Evolutionary conservation across 2,329 filamentous ascomycete species (phyloP).

Genomic region (Calonectria pteridis): DNA sequence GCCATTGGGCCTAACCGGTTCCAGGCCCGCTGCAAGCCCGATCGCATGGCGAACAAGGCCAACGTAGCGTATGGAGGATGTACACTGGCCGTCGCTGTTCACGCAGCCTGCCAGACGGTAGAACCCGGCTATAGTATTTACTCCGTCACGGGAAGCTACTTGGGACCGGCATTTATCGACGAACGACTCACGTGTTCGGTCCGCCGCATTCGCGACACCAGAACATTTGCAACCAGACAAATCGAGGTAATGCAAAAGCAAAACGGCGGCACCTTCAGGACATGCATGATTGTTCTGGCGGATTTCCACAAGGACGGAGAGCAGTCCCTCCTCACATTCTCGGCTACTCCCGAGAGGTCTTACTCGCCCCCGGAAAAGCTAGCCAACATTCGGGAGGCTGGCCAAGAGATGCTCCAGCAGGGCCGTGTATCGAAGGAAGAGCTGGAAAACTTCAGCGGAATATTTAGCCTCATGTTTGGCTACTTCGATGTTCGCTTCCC

Average conservation of each 20-base stretch:
- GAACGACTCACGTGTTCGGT: neutral
- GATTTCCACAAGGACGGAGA: constrained; percentile 1
- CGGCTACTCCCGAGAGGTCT: neutral
- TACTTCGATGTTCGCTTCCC: neutral
- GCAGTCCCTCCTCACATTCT: neutral
- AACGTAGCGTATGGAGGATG: neutral
- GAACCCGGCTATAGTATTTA: neutral
- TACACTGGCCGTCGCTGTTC: neutral
- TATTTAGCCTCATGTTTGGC: neutral
- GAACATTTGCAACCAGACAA: neutral
- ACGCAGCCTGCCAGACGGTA: neutral
- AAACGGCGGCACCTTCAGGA: neutral
- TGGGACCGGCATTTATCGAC: neutral
- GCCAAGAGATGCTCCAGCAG: neutral
- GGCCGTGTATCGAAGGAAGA: neutral
- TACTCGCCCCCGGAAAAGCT: neutral
- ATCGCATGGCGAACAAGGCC: neutral
- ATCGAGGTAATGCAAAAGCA: constrained; percentile 2
- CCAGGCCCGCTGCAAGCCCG: neutral
- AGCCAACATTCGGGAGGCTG: neutral
- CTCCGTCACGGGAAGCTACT: neutral
- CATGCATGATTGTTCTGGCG: neutral
- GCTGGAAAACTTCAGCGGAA: neutral
- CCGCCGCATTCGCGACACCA: neutral
- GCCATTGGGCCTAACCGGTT: neutral